Base-by-base conservation (phyloP, 352 stramenopile species). In the Globisporangium spinosum region DNA sequence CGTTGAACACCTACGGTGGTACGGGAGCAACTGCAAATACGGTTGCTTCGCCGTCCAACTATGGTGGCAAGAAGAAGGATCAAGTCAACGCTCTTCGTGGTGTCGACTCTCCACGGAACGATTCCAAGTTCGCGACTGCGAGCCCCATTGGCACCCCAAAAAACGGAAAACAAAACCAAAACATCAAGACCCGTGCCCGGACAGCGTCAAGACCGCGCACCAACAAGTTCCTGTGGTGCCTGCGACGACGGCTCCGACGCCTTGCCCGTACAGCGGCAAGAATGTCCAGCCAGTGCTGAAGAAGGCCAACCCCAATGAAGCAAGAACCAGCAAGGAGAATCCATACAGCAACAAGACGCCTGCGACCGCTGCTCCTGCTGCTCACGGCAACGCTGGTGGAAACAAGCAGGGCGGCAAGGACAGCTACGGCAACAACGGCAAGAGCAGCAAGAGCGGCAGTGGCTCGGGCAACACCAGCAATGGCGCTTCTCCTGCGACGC, bases 21-120 rank as follows among this genome's bases (percentile, higher is more conserved):
- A 62, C 64, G 15, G 29, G 62, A 6, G 35, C 62, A 51, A 57
- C 27, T 27, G 29, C 54, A 17, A 40, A 67, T 35, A 56, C 77
- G 17, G 75, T 81, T 47, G 78, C 60, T 25, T 79, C 77, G n/a
- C 70, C 77, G 9, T 76, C 68, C 29, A 81, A 79, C 53, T 85
- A 85, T 23, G 72, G 60, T 12, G 72, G 65, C 10, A 70, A 69
- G 56, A 76, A 72, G 62, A 82, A 79, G 34, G 62, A 20, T 3
- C 55, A 82, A 12, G 51, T n/a, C 9, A 73, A 71, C 27, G 58
- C 45, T 13, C 65, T 85, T 23, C 79, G 79, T 38, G 67, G 73
- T 43, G 66, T 88, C 55, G 73, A 78, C 34, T 84, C 77, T 29
- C 79, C 77, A 17, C 64, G 64, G 12, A 64, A 73, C 8, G 64